A percentile compares a stretch with the other conserved stretches of the same genome.
phyloP scores from a whole-genome alignment of 2,329 filamentous ascomycete genomes.

The Mycosphaerella arachidis region DNA sequence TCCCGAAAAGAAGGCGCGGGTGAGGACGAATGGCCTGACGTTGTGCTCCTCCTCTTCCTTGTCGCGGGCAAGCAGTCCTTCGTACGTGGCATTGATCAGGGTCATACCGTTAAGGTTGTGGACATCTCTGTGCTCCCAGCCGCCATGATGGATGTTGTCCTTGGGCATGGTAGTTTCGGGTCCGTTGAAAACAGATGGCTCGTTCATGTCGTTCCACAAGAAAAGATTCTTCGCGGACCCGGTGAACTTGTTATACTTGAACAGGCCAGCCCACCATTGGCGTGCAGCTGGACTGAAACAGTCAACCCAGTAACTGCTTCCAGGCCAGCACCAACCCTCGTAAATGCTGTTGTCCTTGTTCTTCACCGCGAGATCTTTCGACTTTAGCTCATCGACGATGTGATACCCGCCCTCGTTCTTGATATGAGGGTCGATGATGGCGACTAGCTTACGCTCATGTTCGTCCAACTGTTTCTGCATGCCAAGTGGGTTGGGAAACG shows the following conservation, averaged over 20 bases:
- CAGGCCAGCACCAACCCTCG: slow-evolving; percentile 98
- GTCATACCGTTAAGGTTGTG: slow-evolving; percentile 96
- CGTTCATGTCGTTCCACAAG: slow-evolving; percentile 99
- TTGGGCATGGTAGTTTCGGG: slow-evolving; percentile 98
- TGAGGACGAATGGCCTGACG: slow-evolving; percentile 80
- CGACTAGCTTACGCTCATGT: slow-evolving; percentile 82
- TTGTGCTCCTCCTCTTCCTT: slow-evolving; percentile 63
- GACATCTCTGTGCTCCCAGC: slow-evolving; percentile 95
- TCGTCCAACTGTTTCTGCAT: slow-evolving; percentile 87
- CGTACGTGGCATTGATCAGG: slow-evolving; percentile 88
- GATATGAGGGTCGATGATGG: slow-evolving; percentile 96
- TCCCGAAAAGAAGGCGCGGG: slow-evolving; percentile 85
- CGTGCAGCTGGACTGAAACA: slow-evolving; percentile 89
- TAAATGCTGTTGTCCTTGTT: slow-evolving; percentile 87
- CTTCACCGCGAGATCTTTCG: slow-evolving; percentile 75
- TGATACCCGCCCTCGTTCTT: slow-evolving; percentile 80
- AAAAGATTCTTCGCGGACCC: slow-evolving; percentile 82
- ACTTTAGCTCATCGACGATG: slow-evolving; percentile 75
- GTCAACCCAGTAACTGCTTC: slow-evolving; percentile 93
- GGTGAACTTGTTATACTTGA: slow-evolving; percentile 83
- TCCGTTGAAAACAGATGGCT: slow-evolving; percentile 97
- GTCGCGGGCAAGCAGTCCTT: slow-evolving; percentile 78
- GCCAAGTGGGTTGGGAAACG: slow-evolving; percentile 75
- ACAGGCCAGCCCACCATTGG: slow-evolving; percentile 86
- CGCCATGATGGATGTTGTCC: slow-evolving; percentile 85